These are phyloP conservation scores for Irpex lacteus DNA, from an alignment of 1,284 basidiomycete species.

Conservation along the genomic window DNA sequence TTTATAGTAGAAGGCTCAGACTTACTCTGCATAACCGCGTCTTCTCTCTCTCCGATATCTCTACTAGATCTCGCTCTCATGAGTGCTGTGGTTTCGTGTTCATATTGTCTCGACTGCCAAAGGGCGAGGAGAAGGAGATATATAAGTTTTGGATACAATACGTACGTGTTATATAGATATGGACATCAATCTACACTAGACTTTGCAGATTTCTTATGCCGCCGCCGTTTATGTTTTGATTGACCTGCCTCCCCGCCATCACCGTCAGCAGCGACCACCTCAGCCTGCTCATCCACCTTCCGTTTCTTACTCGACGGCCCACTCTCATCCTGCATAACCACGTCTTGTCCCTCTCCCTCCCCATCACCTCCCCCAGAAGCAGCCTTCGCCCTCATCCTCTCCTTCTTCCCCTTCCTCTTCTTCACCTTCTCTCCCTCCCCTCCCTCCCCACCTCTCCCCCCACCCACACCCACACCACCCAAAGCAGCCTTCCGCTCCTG, in stretches of 20 bases:
- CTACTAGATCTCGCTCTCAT: too few species aligned
- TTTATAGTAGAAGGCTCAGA: too few species aligned
- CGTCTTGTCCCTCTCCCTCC: constrained; percentile 25
- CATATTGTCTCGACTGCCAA: neutral
- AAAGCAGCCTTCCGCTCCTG: constrained; percentile 24
- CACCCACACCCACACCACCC: constrained; percentile 10
- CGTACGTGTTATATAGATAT: neutral
- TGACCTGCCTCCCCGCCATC: constrained; percentile 2
- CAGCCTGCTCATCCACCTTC: constrained; percentile 10
- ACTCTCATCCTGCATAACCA: constrained; percentile 8
- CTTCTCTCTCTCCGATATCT: too few species aligned
- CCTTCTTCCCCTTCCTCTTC: constrained; percentile 77
- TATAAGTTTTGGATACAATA: neutral
- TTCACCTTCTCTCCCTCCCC: constrained; percentile 35
- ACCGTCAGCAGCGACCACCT: constrained; percentile 6
- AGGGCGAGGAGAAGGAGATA: too few species aligned
- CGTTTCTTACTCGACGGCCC: constrained; percentile 2
- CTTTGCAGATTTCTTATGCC: constrained; percentile 12
- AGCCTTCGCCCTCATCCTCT: constrained; percentile 54
- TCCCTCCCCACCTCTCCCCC: constrained; percentile 3
- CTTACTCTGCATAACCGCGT: too few species aligned
- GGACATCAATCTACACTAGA: neutral
- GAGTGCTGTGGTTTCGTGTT: too few species aligned
- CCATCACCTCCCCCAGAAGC: constrained; percentile 22
- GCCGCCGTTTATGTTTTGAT: constrained; percentile 10